A percentile compares a stretch with the other conserved stretches of the same genome.
Evolutionary conservation across 805 yeast species (phyloP).

Genomic region (Torulaspora quercuum): DNA sequence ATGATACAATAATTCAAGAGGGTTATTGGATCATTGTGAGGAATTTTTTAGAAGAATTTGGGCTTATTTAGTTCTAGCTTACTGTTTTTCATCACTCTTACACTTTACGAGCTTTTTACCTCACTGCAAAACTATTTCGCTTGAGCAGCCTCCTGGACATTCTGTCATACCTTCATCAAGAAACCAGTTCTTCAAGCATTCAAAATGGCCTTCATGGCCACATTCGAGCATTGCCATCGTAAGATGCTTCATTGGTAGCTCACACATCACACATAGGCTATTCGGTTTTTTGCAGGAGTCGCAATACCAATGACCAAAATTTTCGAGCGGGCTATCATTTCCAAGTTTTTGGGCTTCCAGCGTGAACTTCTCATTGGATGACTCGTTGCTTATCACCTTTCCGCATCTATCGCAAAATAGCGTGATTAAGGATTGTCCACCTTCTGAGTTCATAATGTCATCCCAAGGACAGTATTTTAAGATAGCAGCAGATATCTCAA

Average conservation of each 20-base stretch:
- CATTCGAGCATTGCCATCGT: constrained; percentile 60
- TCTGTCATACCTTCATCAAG: constrained; percentile 56
- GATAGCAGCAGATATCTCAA: constrained; percentile 36
- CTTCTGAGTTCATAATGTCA: constrained; percentile 28
- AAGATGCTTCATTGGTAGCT: constrained; percentile 71
- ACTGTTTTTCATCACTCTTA: too few relatives aligned
- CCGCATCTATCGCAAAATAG: constrained; percentile 62
- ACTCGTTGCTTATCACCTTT: constrained; percentile 56
- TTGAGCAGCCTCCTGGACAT: constrained; percentile 71
- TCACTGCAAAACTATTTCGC: constrained; percentile 8
- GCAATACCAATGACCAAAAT: constrained; percentile 82
- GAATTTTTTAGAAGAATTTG: constrained; percentile 48
- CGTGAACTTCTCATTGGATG: constrained; percentile 41
- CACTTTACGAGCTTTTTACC: too few relatives aligned
- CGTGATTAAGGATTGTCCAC: constrained; percentile 42
- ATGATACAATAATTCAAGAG: constrained; percentile 73
- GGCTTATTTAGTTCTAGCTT: constrained; percentile 17
- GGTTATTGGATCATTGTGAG: constrained; percentile 73
- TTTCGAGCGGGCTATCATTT: constrained; percentile 35
- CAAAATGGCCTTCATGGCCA: constrained; percentile 85
- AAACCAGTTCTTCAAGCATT: constrained; percentile 78
- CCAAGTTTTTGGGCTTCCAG: constrained; percentile 25
- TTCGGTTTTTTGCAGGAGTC: constrained; percentile 59
- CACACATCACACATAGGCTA: constrained; percentile 73
- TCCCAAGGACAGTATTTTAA: constrained; percentile 36